Evolutionary conservation across 306 rosid genomes (phyloP).

Genomic region (Psophocarpus tetragonolobus): DNA sequence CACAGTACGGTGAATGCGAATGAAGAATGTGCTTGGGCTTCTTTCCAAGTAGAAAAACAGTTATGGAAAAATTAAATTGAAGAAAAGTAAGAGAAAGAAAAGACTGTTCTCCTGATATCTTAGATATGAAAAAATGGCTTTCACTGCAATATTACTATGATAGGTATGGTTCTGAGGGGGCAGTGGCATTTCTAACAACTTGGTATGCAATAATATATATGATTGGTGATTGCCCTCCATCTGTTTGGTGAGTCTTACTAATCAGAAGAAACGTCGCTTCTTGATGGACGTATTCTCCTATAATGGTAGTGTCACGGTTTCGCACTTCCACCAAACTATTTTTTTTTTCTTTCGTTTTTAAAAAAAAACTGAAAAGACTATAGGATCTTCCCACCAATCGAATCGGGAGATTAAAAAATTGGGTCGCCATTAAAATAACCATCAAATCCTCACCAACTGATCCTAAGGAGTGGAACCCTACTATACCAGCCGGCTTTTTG

Average conservation of each 20-base stretch:
- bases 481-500: constrained; percentile 61
- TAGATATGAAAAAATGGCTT: constrained; percentile 36
- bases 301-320: constrained; percentile 42
- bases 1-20: constrained; percentile 30
- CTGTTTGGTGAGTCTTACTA: constrained; percentile 38
- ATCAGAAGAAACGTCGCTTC: constrained; percentile 52
- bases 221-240: constrained; percentile 42
- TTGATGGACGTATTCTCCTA: constrained; percentile 40
- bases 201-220: constrained; percentile 39
- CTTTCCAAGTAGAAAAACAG: not conserved
- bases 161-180: constrained; percentile 37
- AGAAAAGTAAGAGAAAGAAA: constrained; percentile 6
- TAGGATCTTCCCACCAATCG: constrained; percentile 41
- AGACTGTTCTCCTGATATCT: constrained; percentile 11
- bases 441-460: constrained; percentile 43
- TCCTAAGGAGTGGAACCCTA: constrained; percentile 44
- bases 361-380: constrained; percentile 13
- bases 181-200: constrained; percentile 41
- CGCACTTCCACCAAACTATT: constrained; percentile 44
- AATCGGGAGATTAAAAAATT: constrained; percentile 23
- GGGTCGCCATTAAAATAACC: constrained; percentile 18
- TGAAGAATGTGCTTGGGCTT: constrained; percentile 29
- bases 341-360: not conserved
- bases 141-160: constrained; percentile 36
- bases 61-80: not conserved